These are phyloP conservation scores for Colletotrichum lindemuthianum DNA, from an alignment of 2,329 filamentous ascomycete species.

Conservation along the genomic window DNA sequence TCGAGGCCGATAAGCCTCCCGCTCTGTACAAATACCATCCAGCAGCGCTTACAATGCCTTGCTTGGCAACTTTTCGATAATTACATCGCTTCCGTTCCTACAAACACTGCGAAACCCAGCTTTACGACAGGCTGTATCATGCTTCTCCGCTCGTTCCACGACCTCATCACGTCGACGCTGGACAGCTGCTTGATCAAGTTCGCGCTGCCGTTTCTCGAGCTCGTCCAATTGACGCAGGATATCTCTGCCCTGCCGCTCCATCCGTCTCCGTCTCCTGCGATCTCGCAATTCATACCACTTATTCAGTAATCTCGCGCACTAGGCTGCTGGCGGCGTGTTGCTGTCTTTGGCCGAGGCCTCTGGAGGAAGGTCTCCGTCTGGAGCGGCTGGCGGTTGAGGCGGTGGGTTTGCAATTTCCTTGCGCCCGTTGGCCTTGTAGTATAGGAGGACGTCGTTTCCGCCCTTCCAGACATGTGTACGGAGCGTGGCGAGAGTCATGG, in stretches of 20 bases:
- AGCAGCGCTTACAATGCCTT: constrained; percentile 7
- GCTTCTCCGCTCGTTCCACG: too few relatives aligned
- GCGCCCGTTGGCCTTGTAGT: constrained; percentile 92
- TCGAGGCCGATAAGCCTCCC: constrained; percentile 10
- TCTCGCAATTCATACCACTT: too few relatives aligned
- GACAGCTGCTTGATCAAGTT: too few relatives aligned
- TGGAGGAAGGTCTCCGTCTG: constrained; percentile 15
- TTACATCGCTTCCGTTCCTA: background rate
- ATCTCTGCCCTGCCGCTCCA: background rate
- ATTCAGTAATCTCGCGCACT: constrained; percentile 1
- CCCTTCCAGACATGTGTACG: constrained; percentile 94
- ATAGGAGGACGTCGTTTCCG: constrained; percentile 88
- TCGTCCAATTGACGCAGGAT: too few relatives aligned
- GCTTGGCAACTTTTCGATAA: constrained; percentile 32
- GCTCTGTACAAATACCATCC: constrained; percentile 27
- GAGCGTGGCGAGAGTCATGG: constrained; percentile 94
- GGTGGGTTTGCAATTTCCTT: constrained; percentile 64
- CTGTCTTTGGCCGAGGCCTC: constrained; percentile 25
- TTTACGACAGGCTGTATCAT: too few relatives aligned
- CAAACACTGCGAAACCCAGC: background rate
- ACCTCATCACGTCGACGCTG: too few relatives aligned
- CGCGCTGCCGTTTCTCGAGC: too few relatives aligned
- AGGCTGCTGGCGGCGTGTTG: constrained; percentile 21
- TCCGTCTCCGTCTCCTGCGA: background rate
- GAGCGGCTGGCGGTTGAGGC: constrained; percentile 22